These are phyloP conservation scores for Platanthera guangdongensis DNA, from an alignment of 106 monocot genomes.

Conservation along the genomic window DNA sequence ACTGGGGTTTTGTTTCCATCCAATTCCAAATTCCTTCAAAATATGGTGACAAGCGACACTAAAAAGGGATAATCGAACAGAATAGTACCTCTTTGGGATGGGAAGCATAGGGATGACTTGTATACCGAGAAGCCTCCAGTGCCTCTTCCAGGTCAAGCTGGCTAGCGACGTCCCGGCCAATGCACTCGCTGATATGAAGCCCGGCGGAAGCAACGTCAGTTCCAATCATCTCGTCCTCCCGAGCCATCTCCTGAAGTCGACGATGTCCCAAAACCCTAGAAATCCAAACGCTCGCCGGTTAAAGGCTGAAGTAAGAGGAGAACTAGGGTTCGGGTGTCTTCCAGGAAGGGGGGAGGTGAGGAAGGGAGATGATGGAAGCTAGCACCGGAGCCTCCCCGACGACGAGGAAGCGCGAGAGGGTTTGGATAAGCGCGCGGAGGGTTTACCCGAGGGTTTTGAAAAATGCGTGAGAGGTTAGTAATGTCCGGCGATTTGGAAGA, in stretches of 20 bases:
- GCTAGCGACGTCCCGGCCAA: slow-evolving; percentile 56
- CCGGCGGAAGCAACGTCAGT: slow-evolving; percentile 81
- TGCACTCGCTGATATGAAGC: slow-evolving; percentile 75
- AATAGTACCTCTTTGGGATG: slow-evolving; percentile 39
- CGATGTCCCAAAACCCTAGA: neutral
- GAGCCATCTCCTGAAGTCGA: slow-evolving; percentile 31
- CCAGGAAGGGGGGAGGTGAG: neutral
- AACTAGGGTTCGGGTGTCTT: neutral
- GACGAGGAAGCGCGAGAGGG: neutral
- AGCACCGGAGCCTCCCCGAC: neutral
- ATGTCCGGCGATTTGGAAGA: neutral
- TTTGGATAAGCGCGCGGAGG: neutral
- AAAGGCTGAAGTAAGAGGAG: neutral
- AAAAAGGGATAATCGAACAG: neutral
- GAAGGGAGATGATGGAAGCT: neutral
- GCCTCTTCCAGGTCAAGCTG: slow-evolving; percentile 84
- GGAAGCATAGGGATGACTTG: slow-evolving; percentile 74
- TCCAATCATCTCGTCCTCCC: slow-evolving; percentile 83
- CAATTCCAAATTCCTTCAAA: too few relatives aligned
- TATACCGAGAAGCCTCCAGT: slow-evolving; percentile 75
- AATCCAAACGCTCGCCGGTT: neutral
- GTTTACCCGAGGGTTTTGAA: neutral
- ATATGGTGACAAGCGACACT: neutral
- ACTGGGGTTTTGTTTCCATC: too few relatives aligned
- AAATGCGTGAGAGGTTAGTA: neutral